Base-by-base conservation (phyloP, 495 filamentous ascomycete species). In the Tuber indicum region DNA sequence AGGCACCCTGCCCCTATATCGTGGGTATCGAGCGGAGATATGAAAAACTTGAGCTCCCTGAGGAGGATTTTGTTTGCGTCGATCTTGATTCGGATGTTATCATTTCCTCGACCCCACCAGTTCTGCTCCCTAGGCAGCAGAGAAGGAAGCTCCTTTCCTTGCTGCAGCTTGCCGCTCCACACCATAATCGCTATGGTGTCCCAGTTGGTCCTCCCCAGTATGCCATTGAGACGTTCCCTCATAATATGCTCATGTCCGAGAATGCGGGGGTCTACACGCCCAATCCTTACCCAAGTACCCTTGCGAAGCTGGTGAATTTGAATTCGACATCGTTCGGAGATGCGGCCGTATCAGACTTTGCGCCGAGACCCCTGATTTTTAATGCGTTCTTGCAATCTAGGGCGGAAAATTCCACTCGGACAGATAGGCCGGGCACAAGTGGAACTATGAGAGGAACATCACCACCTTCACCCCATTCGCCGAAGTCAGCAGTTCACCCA, bases 41-140 rank as follows among this genome's bases (percentile, higher is more conserved):
- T 85, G 96, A 98, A 78, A 91, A 91, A 78, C 90, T 96, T 72
- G 92, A 96, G 76, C 88, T 97, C 47, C 96, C 96, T 0, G 93
- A 97, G n/a, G 96, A 98, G 81, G 96, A 98, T 82, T 98, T 95
- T 83, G 94, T 98, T 26, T 85, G 98, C 46, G 94, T 98, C 62
- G 96, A 99, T 84, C 87, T 99, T 58, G 96, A 99, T 85, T 89
- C 91, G 81, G 92, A 98, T 81, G 88, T 89, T 70, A 96, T 99
- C 74, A 92, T 96, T 83, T 91, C 93, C 76, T 94, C 93, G 3
- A 83, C 88, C 10, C 87, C 88, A 76, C 94, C 95, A 41, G 88
- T 87, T 36, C 87, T 90, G 43, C 89, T 99, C 32, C 96, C 96
- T 8, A 91, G 92, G 77, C 95, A 97, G 81, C 93, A 97, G 84